Conservation (phyloP, 345 rosid genomes). For the Gossypium rotundifolium region DNA sequence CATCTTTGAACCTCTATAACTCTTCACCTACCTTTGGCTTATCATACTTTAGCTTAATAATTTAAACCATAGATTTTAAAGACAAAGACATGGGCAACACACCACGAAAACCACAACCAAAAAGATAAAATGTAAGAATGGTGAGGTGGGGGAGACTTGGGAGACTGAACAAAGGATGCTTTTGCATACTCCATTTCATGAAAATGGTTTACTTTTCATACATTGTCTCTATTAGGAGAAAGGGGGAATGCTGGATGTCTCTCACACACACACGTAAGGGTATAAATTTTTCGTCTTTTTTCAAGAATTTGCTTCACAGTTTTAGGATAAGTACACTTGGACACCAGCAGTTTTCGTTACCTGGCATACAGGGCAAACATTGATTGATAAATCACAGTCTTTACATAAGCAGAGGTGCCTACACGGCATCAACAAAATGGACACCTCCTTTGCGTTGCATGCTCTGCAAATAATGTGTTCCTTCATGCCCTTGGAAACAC, state of each 20-base stretch:
- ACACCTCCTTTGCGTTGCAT: slow-evolving; percentile 61
- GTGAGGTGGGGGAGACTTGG: neutral
- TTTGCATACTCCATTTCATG: neutral
- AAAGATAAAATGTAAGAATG: neutral
- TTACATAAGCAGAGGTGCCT: slow-evolving; percentile 84
- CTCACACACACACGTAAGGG: slow-evolving; percentile 11
- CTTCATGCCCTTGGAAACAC: slow-evolving; percentile 18
- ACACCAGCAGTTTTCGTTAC: slow-evolving; percentile 54
- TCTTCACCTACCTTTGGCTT: neutral
- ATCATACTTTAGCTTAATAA: neutral
- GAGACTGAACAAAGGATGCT: neutral
- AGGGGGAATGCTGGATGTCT: neutral
- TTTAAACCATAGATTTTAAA: neutral
- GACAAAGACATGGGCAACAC: neutral
- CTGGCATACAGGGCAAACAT: slow-evolving; percentile 76
- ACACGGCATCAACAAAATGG: slow-evolving; percentile 71
- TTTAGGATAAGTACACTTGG: slow-evolving; percentile 48
- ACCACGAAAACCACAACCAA: neutral
- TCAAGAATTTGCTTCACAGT: slow-evolving; percentile 22
- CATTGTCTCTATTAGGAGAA: slow-evolving; percentile 2
- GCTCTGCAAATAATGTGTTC: slow-evolving; percentile 51
- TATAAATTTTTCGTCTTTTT: slow-evolving; percentile 10
- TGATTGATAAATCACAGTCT: slow-evolving; percentile 55
- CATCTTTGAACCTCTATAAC: neutral
- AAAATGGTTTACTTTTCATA: neutral